These are phyloP conservation scores for Stentor coeruleus DNA, from an alignment of 73 alveolate species.

Conservation along the genomic window DNA sequence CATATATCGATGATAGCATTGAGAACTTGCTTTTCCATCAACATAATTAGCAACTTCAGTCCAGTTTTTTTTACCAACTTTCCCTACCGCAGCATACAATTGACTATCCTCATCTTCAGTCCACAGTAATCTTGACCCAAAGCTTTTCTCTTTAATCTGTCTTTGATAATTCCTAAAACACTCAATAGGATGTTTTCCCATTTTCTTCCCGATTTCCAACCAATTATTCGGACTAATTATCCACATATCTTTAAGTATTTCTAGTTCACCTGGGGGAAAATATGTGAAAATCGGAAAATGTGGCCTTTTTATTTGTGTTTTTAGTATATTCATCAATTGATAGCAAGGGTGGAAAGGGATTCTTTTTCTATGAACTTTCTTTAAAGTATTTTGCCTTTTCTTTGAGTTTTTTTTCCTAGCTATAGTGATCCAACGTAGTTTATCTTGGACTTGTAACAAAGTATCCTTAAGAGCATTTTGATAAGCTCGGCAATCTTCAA, in stretches of 20 bases:
- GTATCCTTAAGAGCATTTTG: neutral
- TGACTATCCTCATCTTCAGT: neutral
- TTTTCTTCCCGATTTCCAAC: neutral
- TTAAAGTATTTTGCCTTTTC: neutral
- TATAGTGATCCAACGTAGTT: neutral
- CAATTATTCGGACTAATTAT: neutral
- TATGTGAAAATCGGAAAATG: neutral
- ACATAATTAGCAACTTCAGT: slow-evolving; percentile 27
- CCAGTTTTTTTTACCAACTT: slow-evolving; percentile 29
- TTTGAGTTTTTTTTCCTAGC: neutral
- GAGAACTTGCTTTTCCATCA: slow-evolving; percentile 28
- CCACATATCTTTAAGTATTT: neutral
- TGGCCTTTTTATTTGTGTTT: slow-evolving; percentile 13
- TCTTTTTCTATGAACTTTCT: neutral
- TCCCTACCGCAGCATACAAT: slow-evolving; percentile 2
- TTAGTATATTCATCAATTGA: neutral
- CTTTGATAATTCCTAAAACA: neutral
- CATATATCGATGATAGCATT: slow-evolving; percentile 48
- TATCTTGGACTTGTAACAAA: neutral
- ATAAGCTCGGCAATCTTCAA: slow-evolving; percentile 15
- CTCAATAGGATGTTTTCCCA: neutral
- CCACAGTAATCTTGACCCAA: neutral
- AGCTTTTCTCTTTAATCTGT: neutral
- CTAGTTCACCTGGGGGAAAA: neutral
- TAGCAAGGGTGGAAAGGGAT: neutral